Evolutionary conservation across 2,329 filamentous ascomycete species (phyloP).

Genomic region (Penicillium sp.): DNA sequence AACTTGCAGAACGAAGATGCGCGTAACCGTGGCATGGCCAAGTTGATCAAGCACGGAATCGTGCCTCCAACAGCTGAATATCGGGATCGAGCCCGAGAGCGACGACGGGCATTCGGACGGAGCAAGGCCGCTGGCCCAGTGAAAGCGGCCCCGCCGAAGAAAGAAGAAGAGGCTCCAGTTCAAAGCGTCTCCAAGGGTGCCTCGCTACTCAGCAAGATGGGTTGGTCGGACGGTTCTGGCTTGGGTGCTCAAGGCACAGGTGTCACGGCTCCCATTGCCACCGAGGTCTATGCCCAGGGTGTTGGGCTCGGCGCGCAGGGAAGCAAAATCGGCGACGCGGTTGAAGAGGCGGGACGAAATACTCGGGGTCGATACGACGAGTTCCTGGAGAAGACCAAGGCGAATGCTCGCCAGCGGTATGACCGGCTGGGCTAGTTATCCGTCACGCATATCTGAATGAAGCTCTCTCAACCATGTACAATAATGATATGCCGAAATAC

Average conservation of each 20-base stretch:
- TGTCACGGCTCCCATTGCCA: constrained; percentile 45
- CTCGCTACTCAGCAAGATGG: constrained; percentile 50
- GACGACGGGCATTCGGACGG: constrained; percentile 43
- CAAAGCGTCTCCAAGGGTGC: constrained; percentile 46
- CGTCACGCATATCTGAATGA: neutral
- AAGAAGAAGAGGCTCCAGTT: constrained; percentile 27
- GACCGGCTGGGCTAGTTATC: constrained; percentile 37
- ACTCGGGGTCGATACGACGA: constrained; percentile 47
- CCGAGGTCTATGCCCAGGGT: constrained; percentile 48
- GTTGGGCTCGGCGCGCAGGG: constrained; percentile 49
- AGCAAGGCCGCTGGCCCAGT: constrained; percentile 22
- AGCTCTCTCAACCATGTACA: constrained; percentile 5
- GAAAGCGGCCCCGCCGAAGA: constrained; percentile 26
- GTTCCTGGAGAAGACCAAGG: constrained; percentile 46
- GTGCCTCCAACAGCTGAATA: constrained; percentile 39
- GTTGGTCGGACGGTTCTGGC: constrained; percentile 47
- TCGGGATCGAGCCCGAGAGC: constrained; percentile 46
- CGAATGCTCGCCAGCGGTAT: constrained; percentile 46
- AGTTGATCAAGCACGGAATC: constrained; percentile 43
- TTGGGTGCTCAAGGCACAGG: constrained; percentile 48
- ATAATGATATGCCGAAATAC: constrained; percentile 4
- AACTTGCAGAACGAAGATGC: constrained; percentile 52
- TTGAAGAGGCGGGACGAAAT: constrained; percentile 46
- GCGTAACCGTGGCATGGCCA: constrained; percentile 39
- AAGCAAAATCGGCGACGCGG: constrained; percentile 47